Evolutionary conservation across 1,284 basidiomycete genomes (phyloP).

Genomic region (Microbotryomycetes sp.): DNA sequence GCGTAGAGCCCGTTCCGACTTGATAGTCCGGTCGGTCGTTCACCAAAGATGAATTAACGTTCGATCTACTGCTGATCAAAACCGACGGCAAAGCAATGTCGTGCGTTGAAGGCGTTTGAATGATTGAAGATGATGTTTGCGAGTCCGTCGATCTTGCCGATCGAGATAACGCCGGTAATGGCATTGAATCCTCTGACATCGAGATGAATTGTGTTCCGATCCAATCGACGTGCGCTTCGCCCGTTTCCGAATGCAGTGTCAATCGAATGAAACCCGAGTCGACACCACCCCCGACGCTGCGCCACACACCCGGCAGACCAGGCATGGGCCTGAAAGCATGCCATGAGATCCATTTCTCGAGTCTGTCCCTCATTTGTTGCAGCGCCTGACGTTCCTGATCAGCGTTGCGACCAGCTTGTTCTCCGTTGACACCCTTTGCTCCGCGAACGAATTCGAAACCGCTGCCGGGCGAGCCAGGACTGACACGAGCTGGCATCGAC

Average conservation of each 20-base stretch:
- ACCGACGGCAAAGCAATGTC: too few relatives aligned
- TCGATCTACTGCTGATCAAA: too few relatives aligned
- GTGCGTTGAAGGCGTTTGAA: too few relatives aligned
- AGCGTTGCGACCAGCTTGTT: not conserved
- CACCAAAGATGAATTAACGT: too few relatives aligned
- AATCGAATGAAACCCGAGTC: not conserved
- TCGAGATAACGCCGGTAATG: too few relatives aligned
- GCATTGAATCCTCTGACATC: too few relatives aligned
- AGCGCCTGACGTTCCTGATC: not conserved
- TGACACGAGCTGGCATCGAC: not conserved
- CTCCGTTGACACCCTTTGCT: slow-evolving; percentile 3
- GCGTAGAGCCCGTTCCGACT: too few relatives aligned
- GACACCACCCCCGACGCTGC: not conserved
- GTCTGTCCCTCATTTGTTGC: not conserved
- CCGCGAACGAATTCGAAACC: slow-evolving; percentile 13
- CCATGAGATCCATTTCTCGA: not conserved
- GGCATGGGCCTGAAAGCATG: not conserved
- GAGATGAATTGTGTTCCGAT: not conserved
- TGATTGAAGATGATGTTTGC: not conserved
- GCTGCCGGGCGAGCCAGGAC: not conserved
- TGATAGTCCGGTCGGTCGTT: too few relatives aligned
- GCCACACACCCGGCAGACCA: not conserved
- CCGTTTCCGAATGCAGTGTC: not conserved
- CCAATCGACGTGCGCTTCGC: not conserved
- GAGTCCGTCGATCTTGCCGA: too few relatives aligned